A percentile compares a stretch with the other conserved stretches of the same genome.
Conservation (phyloP, 1,139 yeast species). For the Yamadazyma siamensis region DNA sequence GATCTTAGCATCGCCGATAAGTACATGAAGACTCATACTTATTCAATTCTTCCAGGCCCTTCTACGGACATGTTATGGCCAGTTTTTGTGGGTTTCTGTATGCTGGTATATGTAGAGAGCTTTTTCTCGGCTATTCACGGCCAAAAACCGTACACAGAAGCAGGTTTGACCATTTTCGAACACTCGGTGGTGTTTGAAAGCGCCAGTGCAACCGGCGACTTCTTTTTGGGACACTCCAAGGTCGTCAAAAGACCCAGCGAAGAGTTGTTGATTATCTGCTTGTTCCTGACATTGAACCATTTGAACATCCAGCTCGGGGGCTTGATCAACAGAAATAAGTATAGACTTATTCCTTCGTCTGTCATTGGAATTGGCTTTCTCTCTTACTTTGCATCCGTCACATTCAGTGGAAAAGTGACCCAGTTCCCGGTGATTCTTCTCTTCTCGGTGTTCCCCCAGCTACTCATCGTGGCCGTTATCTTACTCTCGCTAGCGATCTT, state of each 20-base stretch:
- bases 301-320: conserved; percentile 58
- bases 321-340: conserved; percentile 46
- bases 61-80: conserved; percentile 61
- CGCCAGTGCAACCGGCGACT: conserved; percentile 44
- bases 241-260: conserved; percentile 42
- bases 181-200: conserved; percentile 74
- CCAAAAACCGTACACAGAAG: conserved; percentile 55
- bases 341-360: conserved; percentile 61
- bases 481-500: conserved; percentile 51
- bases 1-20: conserved; percentile 24
- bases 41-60: conserved; percentile 45
- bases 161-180: conserved; percentile 71
- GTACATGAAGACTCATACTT: conserved; percentile 34
- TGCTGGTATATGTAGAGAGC: conserved; percentile 68
- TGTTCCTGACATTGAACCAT: conserved; percentile 55
- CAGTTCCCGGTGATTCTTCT: conserved; percentile 55
- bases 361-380: conserved; percentile 51
- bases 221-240: conserved; percentile 23
- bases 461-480: conserved; percentile 49
- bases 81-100: conserved; percentile 56
- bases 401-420: conserved; percentile 20
- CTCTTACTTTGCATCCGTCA: conserved; percentile 41
- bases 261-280: conserved; percentile 49
- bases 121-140: conserved; percentile 63
- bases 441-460: conserved; percentile 60